Conservation (phyloP, 2,329 filamentous ascomycete species). For the Capronia americana region DNA sequence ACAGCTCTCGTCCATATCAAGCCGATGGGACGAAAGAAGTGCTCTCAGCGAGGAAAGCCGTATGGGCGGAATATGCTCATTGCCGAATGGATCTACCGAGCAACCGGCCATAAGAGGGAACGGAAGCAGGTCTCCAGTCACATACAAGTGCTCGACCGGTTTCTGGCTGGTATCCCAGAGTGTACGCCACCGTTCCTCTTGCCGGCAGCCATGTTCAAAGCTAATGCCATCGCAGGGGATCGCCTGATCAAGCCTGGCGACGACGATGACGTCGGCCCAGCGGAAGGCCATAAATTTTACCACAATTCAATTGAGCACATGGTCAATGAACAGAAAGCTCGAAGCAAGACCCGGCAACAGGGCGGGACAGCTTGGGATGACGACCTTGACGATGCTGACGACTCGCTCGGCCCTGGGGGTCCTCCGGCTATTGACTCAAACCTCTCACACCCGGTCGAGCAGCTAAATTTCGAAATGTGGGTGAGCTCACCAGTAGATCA, state of each 20-base stretch:
- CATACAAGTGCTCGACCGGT: conserved; percentile 66
- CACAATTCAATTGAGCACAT: conserved; percentile 37
- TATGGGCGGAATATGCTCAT: conserved; percentile 68
- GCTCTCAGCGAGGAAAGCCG: conserved; percentile 58
- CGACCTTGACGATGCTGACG: conserved; percentile 14
- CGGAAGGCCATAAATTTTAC: conserved; percentile 33
- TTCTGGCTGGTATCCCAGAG: conserved; percentile 59
- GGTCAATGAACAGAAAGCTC: conserved; percentile 30
- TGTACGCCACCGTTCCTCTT: conserved; percentile 49
- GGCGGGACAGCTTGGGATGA: conserved; percentile 9
- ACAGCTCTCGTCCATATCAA: conserved; percentile 60
- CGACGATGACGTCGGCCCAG: conserved; percentile 16
- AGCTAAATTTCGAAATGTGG: conserved; percentile 56
- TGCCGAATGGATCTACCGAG: conserved; percentile 62
- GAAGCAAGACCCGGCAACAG: not conserved
- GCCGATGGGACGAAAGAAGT: conserved; percentile 65
- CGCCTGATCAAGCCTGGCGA: conserved; percentile 28
- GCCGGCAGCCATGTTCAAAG: not conserved
- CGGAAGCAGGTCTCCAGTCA: conserved; percentile 70
- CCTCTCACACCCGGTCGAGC: conserved; percentile 36
- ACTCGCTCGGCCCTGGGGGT: conserved; percentile 1
- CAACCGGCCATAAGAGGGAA: conserved; percentile 59
- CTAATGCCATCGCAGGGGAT: conserved; percentile 30
- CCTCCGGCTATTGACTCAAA: not conserved
- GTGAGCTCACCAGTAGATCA: conserved; percentile 48